phyloP scores from a whole-genome alignment of 225 moss, liverwort and hornwort species.

The Straminergon stramineum region DNA sequence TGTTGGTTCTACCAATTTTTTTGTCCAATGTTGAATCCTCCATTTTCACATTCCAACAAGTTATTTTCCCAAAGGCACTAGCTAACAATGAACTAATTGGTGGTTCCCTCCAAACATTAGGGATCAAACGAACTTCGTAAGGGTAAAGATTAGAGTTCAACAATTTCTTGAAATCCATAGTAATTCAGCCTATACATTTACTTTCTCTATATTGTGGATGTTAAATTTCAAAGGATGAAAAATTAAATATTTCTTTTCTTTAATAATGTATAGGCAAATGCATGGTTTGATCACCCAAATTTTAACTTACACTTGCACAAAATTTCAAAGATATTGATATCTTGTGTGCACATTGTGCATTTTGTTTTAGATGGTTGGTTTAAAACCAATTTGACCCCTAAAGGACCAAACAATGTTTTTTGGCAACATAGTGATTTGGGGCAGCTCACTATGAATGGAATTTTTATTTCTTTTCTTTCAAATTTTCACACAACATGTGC shows the following conservation, averaged over 20 bases:
- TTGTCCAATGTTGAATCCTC: fast-evolving
- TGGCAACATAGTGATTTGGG: no score
- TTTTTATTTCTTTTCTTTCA: no score
- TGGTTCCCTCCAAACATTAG: fast-evolving
- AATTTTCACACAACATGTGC: no score
- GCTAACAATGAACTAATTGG: not conserved
- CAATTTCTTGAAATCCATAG: not conserved
- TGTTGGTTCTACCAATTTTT: not conserved
- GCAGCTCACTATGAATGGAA: no score
- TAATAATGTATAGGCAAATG: not conserved
- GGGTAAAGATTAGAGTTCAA: not conserved
- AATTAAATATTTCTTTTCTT: not conserved
- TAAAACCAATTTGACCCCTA: not conserved
- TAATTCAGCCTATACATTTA: not conserved
- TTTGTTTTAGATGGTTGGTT: fast-evolving
- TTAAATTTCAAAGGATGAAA: not conserved
- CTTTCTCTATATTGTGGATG: not conserved
- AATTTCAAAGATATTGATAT: not conserved
- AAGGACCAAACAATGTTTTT: no score
- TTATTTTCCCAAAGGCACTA: not conserved
- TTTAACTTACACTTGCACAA: not conserved
- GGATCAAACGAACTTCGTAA: no score
- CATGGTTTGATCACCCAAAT: not conserved
- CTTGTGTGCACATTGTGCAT: not conserved
- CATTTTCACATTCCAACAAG: fast-evolving